Evolutionary conservation across 805 yeast genomes (phyloP).

Genomic region (Barnettozyma populi): DNA sequence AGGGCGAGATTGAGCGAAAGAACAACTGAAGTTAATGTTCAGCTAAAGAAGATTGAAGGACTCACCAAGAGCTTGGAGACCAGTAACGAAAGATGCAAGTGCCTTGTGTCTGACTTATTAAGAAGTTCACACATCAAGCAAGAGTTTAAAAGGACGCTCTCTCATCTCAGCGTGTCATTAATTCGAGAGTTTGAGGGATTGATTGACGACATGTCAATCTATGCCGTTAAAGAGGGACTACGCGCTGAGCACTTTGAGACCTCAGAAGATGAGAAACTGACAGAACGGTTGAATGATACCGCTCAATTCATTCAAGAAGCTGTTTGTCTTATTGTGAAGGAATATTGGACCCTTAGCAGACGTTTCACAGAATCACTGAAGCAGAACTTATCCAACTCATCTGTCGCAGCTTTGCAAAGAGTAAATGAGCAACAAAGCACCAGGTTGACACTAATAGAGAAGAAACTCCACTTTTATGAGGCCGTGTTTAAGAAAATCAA

Average conservation of each 20-base stretch:
- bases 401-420: constrained; percentile 11
- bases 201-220: constrained; percentile 15
- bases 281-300: constrained; percentile 10
- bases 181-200: constrained; percentile 14
- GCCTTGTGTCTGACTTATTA: constrained; percentile 11
- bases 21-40: neutral
- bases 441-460: constrained; percentile 7
- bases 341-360: constrained; percentile 11
- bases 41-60: constrained; percentile 5
- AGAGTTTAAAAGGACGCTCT: constrained; percentile 11
- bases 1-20: constrained; percentile 13
- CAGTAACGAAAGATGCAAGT: constrained; percentile 4
- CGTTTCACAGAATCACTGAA: constrained; percentile 8
- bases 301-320: constrained; percentile 17
- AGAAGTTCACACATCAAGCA: constrained; percentile 7
- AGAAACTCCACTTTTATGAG: constrained; percentile 9
- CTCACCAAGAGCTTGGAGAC: constrained; percentile 3
- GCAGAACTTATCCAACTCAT: constrained; percentile 2
- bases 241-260: neutral
- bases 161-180: constrained; percentile 4
- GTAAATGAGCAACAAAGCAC: constrained; percentile 8
- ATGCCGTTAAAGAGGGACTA: constrained; percentile 10
- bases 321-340: constrained; percentile 12
- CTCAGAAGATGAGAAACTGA: constrained; percentile 4
- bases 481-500: constrained; percentile 7